Evolutionary conservation across 148 eudicot genomes (phyloP).

Genomic region (Gaultheria prostrata): DNA sequence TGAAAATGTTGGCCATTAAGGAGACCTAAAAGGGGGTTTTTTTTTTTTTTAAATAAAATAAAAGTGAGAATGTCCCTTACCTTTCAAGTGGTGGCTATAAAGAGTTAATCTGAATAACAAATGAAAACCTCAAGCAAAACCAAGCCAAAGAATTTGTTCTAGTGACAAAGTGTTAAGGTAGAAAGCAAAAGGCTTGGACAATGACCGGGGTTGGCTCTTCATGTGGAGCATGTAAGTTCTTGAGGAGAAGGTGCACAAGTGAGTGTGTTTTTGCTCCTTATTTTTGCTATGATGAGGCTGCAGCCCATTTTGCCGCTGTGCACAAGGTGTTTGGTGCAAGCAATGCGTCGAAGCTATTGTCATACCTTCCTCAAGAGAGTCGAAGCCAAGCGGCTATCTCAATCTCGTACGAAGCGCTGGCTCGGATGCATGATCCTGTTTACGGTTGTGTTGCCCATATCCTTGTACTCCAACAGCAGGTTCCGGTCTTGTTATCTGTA

Average conservation of each 20-base stretch:
- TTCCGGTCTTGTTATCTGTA: constrained; percentile 14
- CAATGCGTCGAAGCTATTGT: constrained; percentile 60
- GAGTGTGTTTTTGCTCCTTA: constrained; percentile 79
- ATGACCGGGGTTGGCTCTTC: constrained; percentile 79
- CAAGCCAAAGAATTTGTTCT: not conserved
- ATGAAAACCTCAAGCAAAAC: not conserved
- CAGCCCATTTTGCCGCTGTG: constrained; percentile 59
- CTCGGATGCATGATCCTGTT: constrained; percentile 71
- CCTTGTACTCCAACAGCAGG: constrained; percentile 75
- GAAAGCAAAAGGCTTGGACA: constrained; percentile 22
- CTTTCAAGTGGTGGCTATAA: constrained; percentile 38
- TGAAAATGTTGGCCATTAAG: constrained; percentile 65
- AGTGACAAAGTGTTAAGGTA: not conserved
- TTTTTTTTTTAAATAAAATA: constrained; percentile 12
- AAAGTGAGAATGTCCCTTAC: constrained; percentile 33
- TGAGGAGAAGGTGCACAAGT: constrained; percentile 64
- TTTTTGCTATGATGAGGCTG: constrained; percentile 62
- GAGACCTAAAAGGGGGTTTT: constrained; percentile 55
- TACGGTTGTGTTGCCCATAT: constrained; percentile 82
- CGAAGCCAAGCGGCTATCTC: constrained; percentile 64
- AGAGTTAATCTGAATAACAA: constrained; percentile 23
- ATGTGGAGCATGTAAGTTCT: constrained; percentile 90
- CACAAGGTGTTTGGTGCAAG: constrained; percentile 92
- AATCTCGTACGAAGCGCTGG: constrained; percentile 68
- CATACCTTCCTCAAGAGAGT: constrained; percentile 48